A percentile compares a stretch with the other conserved stretches of the same genome.
Conservation (phyloP, 2,329 filamentous ascomycete species). For the Drechslera avenae region DNA sequence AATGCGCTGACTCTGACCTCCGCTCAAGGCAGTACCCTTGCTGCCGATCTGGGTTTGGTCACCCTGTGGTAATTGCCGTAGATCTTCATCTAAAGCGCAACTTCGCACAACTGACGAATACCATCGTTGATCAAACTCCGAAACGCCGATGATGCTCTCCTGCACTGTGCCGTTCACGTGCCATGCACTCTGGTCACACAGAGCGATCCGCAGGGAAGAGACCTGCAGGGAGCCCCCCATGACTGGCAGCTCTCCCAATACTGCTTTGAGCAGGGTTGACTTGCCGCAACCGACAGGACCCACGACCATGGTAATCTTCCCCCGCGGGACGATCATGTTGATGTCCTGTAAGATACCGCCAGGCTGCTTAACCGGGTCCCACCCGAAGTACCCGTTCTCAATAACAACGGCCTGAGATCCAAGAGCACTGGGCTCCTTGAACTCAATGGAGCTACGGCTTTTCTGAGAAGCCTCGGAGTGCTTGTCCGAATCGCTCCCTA, state of each 20-base stretch:
- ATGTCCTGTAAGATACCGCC: constrained; percentile 48
- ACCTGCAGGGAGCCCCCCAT: constrained; percentile 40
- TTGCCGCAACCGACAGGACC: constrained; percentile 61
- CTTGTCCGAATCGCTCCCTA: constrained; percentile 33
- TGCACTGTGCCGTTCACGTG: constrained; percentile 46
- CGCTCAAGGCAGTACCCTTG: constrained; percentile 58
- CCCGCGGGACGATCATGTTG: constrained; percentile 49
- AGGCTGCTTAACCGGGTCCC: constrained; percentile 51
- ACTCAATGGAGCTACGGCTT: constrained; percentile 27
- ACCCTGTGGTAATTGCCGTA: constrained; percentile 39
- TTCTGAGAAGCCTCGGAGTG: constrained; percentile 32
- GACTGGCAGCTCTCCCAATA: constrained; percentile 42
- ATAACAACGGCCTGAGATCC: constrained; percentile 46
- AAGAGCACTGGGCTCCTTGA: constrained; percentile 26
- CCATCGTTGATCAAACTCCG: constrained; percentile 45
- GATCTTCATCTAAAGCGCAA: constrained; percentile 45
- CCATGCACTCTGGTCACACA: constrained; percentile 49
- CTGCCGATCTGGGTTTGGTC: constrained; percentile 57
- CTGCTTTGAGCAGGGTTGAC: constrained; percentile 52
- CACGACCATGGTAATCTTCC: constrained; percentile 55
- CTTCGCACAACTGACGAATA: constrained; percentile 44
- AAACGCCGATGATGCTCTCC: constrained; percentile 46
- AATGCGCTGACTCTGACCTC: constrained; percentile 59
- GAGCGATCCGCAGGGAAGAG: constrained; percentile 41
- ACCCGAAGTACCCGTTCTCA: constrained; percentile 55